Conservation (phyloP, 371 early-diverging fungal genomes). For the Saksenaea oblongispora region DNA sequence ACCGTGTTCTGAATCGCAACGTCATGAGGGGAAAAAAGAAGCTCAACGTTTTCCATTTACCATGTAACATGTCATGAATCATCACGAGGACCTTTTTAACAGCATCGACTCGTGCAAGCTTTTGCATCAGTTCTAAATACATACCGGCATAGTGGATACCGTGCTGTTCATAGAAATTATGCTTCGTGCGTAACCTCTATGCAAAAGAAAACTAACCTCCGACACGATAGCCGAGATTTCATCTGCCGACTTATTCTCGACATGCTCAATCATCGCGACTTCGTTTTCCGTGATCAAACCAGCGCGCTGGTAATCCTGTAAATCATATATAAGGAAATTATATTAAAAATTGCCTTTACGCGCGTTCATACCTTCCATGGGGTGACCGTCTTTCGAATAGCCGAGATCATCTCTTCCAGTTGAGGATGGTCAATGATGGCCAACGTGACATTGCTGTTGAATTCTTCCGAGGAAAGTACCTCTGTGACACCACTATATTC, state of each 20-base stretch:
- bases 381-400: constrained; percentile 71
- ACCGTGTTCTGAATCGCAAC: constrained; percentile 42
- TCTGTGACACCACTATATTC: constrained; percentile 5
- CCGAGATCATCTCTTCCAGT: constrained; percentile 74
- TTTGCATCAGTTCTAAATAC: constrained; percentile 73
- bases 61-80: constrained; percentile 81
- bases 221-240: constrained; percentile 48
- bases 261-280: constrained; percentile 64
- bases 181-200: not conserved
- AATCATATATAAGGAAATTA: not conserved
- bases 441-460: constrained; percentile 51
- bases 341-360: constrained; percentile 1
- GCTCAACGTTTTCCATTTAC: constrained; percentile 34
- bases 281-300: constrained; percentile 82
- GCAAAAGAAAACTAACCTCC: constrained; percentile 35
- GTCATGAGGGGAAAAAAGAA: no score
- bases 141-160: constrained; percentile 60
- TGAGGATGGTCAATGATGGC: constrained; percentile 77
- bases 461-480: constrained; percentile 7
- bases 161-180: constrained; percentile 20
- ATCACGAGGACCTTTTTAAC: constrained; percentile 87
- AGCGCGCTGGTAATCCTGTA: constrained; percentile 80
- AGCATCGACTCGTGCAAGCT: constrained; percentile 86
- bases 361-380: constrained; percentile 80
- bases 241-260: constrained; percentile 51